Percentiles rank a stretch among this genome's conserved stretches.
These are phyloP conservation scores for Besnoitia besnoiti DNA, from an alignment of 169 alveolate species.

Conservation along the genomic window DNA sequence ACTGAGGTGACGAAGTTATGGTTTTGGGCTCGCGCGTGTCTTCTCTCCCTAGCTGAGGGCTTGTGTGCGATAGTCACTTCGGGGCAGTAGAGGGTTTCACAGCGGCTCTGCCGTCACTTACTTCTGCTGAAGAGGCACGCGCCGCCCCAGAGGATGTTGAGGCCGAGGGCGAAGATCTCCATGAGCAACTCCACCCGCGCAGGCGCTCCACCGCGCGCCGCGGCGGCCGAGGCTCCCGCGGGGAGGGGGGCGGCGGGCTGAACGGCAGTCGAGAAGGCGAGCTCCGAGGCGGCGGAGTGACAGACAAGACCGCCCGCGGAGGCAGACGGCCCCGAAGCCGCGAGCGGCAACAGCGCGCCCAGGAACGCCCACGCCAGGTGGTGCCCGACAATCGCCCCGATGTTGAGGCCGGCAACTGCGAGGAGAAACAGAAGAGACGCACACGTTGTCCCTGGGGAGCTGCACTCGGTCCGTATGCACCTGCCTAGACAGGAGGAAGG, in stretches of 20 bases:
- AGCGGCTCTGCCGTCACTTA: background rate
- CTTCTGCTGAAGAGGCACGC: background rate
- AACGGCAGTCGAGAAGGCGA: background rate
- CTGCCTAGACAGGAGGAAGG: too few species aligned
- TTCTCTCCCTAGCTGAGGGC: too few species aligned
- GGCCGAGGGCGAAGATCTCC: background rate
- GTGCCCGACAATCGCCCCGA: background rate
- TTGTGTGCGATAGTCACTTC: too few species aligned
- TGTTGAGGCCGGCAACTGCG: background rate
- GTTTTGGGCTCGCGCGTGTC: too few species aligned
- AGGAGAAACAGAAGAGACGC: too few species aligned
- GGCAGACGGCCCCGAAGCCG: background rate
- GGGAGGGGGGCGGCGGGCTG: too few species aligned
- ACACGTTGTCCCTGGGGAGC: too few species aligned
- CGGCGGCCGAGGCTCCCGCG: background rate
- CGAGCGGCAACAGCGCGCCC: background rate
- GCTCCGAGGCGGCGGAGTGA: background rate
- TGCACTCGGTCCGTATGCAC: too few species aligned
- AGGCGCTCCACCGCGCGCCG: background rate
- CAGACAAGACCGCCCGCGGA: background rate
- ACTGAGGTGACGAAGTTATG: too few species aligned
- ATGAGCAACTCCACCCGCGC: background rate
- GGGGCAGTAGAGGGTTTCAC: background rate
- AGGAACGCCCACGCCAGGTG: background rate
- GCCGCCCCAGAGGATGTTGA: background rate